A percentile compares a stretch with the other conserved stretches of the same genome.
These are phyloP conservation scores for Holtermanniella nyarrowii DNA, from an alignment of 768 basidiomycete genomes.

Conservation along the genomic window DNA sequence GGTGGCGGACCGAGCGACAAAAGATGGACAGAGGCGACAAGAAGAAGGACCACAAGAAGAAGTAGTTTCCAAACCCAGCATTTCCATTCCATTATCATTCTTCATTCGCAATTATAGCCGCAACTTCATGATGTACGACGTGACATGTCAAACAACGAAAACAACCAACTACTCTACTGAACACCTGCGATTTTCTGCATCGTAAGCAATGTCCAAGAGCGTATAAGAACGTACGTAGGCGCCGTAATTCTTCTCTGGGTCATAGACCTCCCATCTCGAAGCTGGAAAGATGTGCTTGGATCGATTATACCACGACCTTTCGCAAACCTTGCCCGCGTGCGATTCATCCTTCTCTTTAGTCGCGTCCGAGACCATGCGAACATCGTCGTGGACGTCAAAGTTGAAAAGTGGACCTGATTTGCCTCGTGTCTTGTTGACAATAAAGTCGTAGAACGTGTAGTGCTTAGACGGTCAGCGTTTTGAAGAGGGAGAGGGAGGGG, in stretches of 20 bases:
- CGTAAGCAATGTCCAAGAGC: not conserved
- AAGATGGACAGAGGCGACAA: constrained; percentile 17
- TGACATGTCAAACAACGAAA: not conserved
- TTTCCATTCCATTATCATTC: no score
- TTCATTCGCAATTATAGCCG: not conserved
- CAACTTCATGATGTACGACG: not conserved
- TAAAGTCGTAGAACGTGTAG: constrained; percentile 96
- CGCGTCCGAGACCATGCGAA: constrained; percentile 84
- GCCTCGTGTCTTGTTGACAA: constrained; percentile 93
- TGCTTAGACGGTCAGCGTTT: constrained; percentile 43
- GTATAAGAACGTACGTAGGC: constrained; percentile 61
- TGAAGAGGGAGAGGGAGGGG: not conserved
- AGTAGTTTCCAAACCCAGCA: no score
- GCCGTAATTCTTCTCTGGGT: constrained; percentile 87
- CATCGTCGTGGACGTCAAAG: constrained; percentile 98
- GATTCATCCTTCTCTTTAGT: constrained; percentile 80
- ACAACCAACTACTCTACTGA: not conserved
- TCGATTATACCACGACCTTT: constrained; percentile 85
- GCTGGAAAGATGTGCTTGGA: constrained; percentile 98
- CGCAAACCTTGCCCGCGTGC: constrained; percentile 97
- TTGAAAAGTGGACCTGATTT: constrained; percentile 97
- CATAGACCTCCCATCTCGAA: constrained; percentile 94
- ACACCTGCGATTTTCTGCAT: constrained; percentile 13
- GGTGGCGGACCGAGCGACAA: constrained; percentile 26
- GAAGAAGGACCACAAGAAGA: not conserved